These are phyloP conservation scores for Botrytis porri DNA, from an alignment of 2,329 filamentous ascomycete species.

Conservation along the genomic window DNA sequence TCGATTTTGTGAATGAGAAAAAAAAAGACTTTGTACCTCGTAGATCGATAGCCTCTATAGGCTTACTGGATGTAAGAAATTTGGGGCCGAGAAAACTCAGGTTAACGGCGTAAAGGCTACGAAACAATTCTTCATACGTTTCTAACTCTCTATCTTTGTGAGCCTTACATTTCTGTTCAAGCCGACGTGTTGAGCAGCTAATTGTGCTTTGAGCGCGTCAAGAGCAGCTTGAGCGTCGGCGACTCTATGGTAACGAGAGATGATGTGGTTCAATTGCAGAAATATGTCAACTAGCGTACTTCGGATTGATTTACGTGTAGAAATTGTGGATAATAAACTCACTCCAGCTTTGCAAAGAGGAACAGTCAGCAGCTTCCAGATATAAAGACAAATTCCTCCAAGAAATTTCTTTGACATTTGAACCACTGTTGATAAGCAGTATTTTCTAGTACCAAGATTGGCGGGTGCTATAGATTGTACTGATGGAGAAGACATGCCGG, in stretches of 20 bases:
- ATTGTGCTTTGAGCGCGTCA: no score
- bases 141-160: neutral
- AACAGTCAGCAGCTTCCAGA: no score
- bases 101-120: neutral
- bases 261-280: no score
- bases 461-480: no score
- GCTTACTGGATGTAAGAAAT: neutral
- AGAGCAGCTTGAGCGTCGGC: neutral
- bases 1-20: neutral
- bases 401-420: neutral
- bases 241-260: no score
- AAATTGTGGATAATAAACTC: no score
- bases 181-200: neutral
- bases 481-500: neutral
- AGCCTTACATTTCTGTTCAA: neutral
- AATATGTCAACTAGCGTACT: neutral
- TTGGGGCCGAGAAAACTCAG: fast-evolving
- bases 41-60: neutral
- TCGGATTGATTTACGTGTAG: neutral
- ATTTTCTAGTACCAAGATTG: neutral
- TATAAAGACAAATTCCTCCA: neutral
- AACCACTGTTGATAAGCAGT: fast-evolving
- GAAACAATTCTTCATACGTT: neutral
- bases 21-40: neutral
- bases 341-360: neutral